Percentiles rank a stretch among this genome's conserved stretches.
These are phyloP conservation scores for Paratinospora sagittata DNA, from an alignment of 164 flowering plant genomes.

Conservation along the genomic window DNA sequence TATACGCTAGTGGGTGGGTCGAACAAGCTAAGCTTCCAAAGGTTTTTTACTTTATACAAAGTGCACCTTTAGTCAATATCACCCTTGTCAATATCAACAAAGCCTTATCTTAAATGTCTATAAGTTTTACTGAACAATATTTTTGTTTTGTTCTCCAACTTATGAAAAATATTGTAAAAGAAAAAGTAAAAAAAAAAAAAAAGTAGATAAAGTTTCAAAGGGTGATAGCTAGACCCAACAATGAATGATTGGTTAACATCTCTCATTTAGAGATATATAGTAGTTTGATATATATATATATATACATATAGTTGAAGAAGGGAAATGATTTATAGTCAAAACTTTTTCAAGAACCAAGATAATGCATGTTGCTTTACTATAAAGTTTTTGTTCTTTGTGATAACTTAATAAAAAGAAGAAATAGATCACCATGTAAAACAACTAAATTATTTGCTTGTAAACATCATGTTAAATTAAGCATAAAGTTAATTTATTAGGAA, in stretches of 20 bases:
- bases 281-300: too few relatives aligned
- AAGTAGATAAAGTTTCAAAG: too few relatives aligned
- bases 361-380: not conserved
- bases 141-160: not conserved
- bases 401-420: not conserved
- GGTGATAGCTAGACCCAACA: too few relatives aligned
- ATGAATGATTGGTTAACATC: too few relatives aligned
- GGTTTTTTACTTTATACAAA: not conserved
- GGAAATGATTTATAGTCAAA: slow-evolving; percentile 2
- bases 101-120: slow-evolving; percentile 1
- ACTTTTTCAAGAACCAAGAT: slow-evolving; percentile 3
- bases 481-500: too few relatives aligned
- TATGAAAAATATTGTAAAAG: too few relatives aligned
- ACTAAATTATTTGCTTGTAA: too few relatives aligned
- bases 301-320: not conserved
- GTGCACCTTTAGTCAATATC: slow-evolving; percentile 1
- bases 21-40: not conserved
- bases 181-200: too few relatives aligned
- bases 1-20: not conserved
- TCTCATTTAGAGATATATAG: too few relatives aligned
- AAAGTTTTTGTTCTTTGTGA: not conserved
- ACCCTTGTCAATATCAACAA: not conserved
- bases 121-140: not conserved
- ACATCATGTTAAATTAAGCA: too few relatives aligned
- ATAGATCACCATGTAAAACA: not conserved